Conservation (phyloP, 371 early-diverging fungal genomes). For the Rhizomucor pusillus region DNA sequence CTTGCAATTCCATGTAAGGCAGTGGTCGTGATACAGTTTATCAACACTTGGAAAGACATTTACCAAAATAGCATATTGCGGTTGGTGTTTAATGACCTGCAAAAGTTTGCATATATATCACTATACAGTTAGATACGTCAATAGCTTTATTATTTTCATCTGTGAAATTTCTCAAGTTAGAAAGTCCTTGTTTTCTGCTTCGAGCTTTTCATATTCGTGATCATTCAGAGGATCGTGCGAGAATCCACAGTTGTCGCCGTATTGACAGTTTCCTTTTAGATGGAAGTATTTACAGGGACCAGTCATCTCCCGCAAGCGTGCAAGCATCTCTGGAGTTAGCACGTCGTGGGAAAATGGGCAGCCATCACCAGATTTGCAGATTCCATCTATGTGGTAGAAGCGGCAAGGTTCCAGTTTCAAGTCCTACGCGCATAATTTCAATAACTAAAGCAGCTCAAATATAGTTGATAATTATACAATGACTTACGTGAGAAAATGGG, state of each 20-base stretch:
- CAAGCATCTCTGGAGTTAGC: slow-evolving; percentile 5
- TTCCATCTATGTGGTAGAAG: slow-evolving; percentile 27
- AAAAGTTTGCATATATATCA: no score
- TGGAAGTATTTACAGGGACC: slow-evolving; percentile 35
- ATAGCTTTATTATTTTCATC: no score
- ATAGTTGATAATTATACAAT: no score
- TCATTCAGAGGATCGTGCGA: slow-evolving; percentile 12
- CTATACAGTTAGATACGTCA: no score
- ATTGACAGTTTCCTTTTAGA: slow-evolving; percentile 34
- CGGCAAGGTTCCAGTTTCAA: slow-evolving; percentile 33
- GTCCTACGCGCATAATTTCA: slow-evolving; percentile 20
- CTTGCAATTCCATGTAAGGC: no score
- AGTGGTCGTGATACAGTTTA: no score
- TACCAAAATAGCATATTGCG: no score
- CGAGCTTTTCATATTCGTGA: neutral
- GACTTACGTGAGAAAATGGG: no score
- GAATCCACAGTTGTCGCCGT: slow-evolving; percentile 28
- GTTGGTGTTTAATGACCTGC: no score
- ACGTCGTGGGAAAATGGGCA: slow-evolving; percentile 37
- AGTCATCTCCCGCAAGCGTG: slow-evolving; percentile 18
- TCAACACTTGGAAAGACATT: no score
- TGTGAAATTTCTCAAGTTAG: no score
- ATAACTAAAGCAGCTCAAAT: slow-evolving; percentile 7
- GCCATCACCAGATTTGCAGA: slow-evolving; percentile 12
- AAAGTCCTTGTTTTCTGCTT: no score